Base-by-base conservation (phyloP, 1,139 yeast species). In the Sugiyamaella xylanicola region DNA sequence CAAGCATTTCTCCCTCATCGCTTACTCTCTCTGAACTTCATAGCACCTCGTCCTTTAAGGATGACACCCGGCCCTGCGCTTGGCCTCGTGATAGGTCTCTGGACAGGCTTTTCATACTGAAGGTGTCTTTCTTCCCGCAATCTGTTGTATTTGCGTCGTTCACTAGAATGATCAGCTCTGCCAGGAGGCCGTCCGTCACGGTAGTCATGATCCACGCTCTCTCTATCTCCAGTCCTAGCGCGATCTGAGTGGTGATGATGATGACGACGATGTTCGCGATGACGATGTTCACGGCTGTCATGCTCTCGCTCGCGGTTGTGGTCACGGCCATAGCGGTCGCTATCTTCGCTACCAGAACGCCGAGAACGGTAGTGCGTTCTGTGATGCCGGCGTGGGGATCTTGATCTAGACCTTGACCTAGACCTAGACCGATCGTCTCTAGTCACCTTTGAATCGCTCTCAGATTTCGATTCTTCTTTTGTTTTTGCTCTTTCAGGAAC, bases 1-100 rank as follows among this genome's bases (percentile, higher is more conserved):
- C 27, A 17, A 7, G 42, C 16, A 7, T 25, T 36, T 20, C 20
- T n/a, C 25, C 17, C 42, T 11, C 16, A 32, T 20, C 29, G 29
- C 35, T 53, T 45, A 29, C 47, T 51, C 5, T 71, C 67, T 55
- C 65, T 56, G 50, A 50, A 66, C 43, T 62, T 64, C 69, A 66
- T 68, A 0, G 60, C 56, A 8, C 71, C 71, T n/a, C 71, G 60
- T 1, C 71, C 71, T 48, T 68, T 68, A 41, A 67, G 56, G 8
- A 66, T 55, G 8, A 65, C 50, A 11, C 56, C 55, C 5, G 55
- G 21, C 36, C 19, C 51, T 17, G 17, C 11, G 15, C 13, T 4
- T 2, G 2, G 44, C 15, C 35, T 7, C 2, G 2, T 9, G 13
- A 17, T 29, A 9, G 29, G 37, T 4, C 49, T 40, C 11, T 32